phyloP scores from a whole-genome alignment of 192 early-diverging fungal genomes.

The Linnemannia exigua region DNA sequence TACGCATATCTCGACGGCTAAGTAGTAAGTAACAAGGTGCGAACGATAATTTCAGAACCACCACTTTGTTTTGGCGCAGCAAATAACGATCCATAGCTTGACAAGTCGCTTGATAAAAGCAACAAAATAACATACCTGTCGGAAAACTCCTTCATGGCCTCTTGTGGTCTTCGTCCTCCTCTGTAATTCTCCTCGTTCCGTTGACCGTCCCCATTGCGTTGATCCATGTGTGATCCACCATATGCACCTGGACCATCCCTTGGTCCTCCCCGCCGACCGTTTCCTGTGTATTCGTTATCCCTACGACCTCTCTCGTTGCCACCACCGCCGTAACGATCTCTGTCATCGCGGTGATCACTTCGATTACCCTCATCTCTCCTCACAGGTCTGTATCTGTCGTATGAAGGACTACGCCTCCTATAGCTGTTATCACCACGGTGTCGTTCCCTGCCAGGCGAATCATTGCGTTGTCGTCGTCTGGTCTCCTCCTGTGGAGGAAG shows the following conservation, averaged over 20 bases:
- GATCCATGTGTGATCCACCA: neutral
- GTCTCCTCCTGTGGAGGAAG: neutral
- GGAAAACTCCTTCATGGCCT: conserved; percentile 24
- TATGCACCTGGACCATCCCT: neutral
- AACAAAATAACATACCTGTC: conserved; percentile 26
- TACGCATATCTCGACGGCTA: conserved; percentile 56
- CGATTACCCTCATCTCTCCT: neutral
- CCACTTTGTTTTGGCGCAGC: neutral
- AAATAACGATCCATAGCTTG: neutral
- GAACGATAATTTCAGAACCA: neutral
- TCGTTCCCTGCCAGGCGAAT: neutral
- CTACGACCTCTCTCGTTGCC: neutral
- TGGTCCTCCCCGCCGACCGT: neutral
- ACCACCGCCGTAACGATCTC: neutral
- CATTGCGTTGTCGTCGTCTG: neutral
- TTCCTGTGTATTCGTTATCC: neutral
- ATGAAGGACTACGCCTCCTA: conserved; percentile 26
- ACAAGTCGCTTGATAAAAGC: neutral
- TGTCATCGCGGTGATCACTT: neutral
- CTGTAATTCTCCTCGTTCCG: conserved; percentile 22
- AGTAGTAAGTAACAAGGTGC: conserved; percentile 11
- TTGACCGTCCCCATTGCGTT: conserved; percentile 13
- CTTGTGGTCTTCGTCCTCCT: conserved; percentile 35
- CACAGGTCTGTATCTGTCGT: conserved; percentile 23
- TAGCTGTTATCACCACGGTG: neutral